Base-by-base conservation (phyloP, 306 rosid genomes). In the Hippophae tibetana region DNA sequence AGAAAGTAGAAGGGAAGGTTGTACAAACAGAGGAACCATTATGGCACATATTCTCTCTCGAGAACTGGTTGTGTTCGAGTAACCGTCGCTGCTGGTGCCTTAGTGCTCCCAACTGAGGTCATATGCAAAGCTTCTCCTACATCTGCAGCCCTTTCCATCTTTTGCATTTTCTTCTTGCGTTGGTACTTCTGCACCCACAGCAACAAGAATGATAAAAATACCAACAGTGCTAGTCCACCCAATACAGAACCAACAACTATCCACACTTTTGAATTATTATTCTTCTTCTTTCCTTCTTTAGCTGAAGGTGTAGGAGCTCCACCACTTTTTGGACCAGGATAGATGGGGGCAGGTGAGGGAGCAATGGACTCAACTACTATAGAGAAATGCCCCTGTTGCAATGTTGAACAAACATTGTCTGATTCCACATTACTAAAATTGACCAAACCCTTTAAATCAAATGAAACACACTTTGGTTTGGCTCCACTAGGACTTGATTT, bases 121-220 rank as follows among this genome's bases (percentile, higher is more conserved):
- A 89, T 88, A 47, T 77, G 86, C 70, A 93, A 82, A 60, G 95
- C 77, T 65, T 88, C 99, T 72, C 99, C 99, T 6, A 65, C 66
- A 5, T 93, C 99, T 26, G 99, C 82, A 48, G 82, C 97, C 58
- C 61, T 93, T 75, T 93, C 97, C 99, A 93, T 93, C 69, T 69
- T 69, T 47, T 80, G 78, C 94, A 84, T 69, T 71, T 67, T 84
- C 77, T 78, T 93, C 80, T 76, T 72, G 3, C 75, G 49, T 71
- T 76, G 82, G 76, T 57, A 81, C 58, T 79, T 89, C 10, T 40
- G 71, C 56, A 55, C 62, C 85, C 94, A 89, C 61, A 84, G 56
- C 58, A 77, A 71, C 75, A 93, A 75, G 57, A 72, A 64, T 8
- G 66, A 57, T 52, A 80, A 54, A 54, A 86, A 52, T 65, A 64